These are phyloP conservation scores for Penicillium soppii DNA, from an alignment of 495 filamentous ascomycete genomes.

Conservation along the genomic window DNA sequence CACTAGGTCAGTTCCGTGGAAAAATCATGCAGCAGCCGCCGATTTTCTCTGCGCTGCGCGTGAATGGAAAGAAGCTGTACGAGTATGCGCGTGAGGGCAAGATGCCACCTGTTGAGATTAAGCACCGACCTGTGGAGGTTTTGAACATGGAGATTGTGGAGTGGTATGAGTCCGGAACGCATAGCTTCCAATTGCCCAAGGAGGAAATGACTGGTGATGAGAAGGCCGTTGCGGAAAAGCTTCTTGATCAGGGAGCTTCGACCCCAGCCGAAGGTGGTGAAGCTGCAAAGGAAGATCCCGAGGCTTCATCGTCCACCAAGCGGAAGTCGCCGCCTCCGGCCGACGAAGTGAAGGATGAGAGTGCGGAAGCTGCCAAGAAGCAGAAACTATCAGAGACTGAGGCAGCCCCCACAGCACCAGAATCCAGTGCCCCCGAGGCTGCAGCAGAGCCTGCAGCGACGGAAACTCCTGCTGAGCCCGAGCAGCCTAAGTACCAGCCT, in stretches of 20 bases:
- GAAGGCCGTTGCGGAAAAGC: slow-evolving; percentile 69
- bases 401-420: slow-evolving; percentile 12
- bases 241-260: slow-evolving; percentile 49
- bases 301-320: slow-evolving; percentile 19
- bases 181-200: slow-evolving; percentile 68
- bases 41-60: slow-evolving; percentile 85
- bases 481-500: slow-evolving; percentile 39
- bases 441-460: not conserved
- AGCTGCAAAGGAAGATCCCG: slow-evolving; percentile 13
- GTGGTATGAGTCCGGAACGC: slow-evolving; percentile 82
- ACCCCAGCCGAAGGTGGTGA: slow-evolving; percentile 24
- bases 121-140: slow-evolving; percentile 75
- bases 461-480: slow-evolving; percentile 7
- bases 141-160: slow-evolving; percentile 74
- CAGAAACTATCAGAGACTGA: slow-evolving; percentile 34
- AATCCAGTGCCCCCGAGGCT: slow-evolving; percentile 20
- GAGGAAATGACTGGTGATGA: slow-evolving; percentile 71
- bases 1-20: slow-evolving; percentile 73
- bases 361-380: slow-evolving; percentile 31
- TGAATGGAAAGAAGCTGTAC: slow-evolving; percentile 88
- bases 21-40: slow-evolving; percentile 90
- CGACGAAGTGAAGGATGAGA: slow-evolving; percentile 21
- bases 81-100: slow-evolving; percentile 93
- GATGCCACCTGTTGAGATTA: slow-evolving; percentile 77
- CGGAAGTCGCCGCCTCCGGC: slow-evolving; percentile 35